Evolutionary conservation across 805 yeast species (phyloP), one percentile per base, ranked within the genome.

Genomic region (Wickerhamiella kazuoi): DNA sequence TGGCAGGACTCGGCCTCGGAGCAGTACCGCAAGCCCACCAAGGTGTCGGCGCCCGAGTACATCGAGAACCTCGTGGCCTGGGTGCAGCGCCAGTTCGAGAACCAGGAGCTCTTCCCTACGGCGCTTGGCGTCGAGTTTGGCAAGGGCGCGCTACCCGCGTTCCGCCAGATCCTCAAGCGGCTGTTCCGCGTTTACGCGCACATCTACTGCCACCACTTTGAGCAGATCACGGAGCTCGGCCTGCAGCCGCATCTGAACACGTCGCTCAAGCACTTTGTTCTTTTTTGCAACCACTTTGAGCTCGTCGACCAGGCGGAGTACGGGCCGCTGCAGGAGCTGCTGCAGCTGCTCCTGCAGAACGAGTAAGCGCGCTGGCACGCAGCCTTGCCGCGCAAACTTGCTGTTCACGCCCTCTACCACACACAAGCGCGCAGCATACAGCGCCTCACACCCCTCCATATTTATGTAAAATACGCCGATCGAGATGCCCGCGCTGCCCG

Each of bases 181-280:
- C 64, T 90, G 37, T 90, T 86, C 60, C 70, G 98, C 55, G 84
- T 90, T 3, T 90, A 90, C 54, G 97, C 98, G 1, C 99, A 90
- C 60, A 81, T 90, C 34, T 90, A 90, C 59, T 90, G 98, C 54
- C 97, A 90, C 54, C 99, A 90, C 57, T 87, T 90, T 59, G 94
- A 84, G 55, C 95, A 87, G 59, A 80, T 90, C 41, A 72, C 84
- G 31, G 97, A 86, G 55, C 66, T 90, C 49, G 94, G 94, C 2
- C 64, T 87, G 50, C 95, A 86, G 56, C 79, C 93, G 11, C 94
- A 87, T 50, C 67, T 87, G 48, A 90, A 90, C 55, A 87, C 98
- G 4, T 79, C 94, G 51, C 72, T 87, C 52, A 90, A 93, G 61
- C 98, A 87, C 57, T 90, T 84, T 54, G 83, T 84, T 21, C 65